Conservation (phyloP, 305 asterid species). For the Lippia alba region DNA sequence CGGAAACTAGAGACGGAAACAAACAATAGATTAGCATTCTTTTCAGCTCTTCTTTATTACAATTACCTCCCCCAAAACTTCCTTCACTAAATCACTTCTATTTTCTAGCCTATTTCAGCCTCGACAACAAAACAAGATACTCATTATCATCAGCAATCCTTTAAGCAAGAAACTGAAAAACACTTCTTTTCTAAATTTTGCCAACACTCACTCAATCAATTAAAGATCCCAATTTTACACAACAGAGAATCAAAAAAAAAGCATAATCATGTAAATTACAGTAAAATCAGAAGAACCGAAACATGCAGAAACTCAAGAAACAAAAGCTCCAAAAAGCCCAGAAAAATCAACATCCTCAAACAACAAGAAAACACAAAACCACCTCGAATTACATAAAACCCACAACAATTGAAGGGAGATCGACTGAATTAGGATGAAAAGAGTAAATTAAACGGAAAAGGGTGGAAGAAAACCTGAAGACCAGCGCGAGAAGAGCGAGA, state of each 20-base stretch:
- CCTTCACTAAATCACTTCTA: too few species aligned
- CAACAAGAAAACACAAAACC: neutral
- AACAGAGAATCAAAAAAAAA: neutral
- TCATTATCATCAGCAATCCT: too few species aligned
- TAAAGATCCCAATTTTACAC: neutral
- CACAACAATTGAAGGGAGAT: constrained; percentile 20
- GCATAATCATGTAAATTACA: neutral
- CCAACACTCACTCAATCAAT: too few species aligned
- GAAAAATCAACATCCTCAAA: neutral
- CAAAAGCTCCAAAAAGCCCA: constrained; percentile 10
- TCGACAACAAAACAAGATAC: neutral
- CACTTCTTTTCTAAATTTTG: too few species aligned
- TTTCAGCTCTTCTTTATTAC: neutral
- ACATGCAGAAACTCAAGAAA: neutral
- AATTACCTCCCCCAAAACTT: too few species aligned
- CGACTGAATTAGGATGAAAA: neutral
- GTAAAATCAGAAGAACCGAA: neutral
- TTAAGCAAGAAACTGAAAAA: too few species aligned
- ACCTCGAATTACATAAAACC: constrained; percentile 9
- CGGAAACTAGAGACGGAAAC: constrained; percentile 38
- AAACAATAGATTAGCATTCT: neutral
- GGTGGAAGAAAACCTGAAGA: constrained; percentile 70
- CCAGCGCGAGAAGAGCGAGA: constrained; percentile 70
- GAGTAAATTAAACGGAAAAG: neutral
- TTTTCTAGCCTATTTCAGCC: neutral